Evolutionary conservation across 331 rosid genomes (phyloP), one percentile per base, ranked within the genome.

Genomic region (Dryas integrifolia): DNA sequence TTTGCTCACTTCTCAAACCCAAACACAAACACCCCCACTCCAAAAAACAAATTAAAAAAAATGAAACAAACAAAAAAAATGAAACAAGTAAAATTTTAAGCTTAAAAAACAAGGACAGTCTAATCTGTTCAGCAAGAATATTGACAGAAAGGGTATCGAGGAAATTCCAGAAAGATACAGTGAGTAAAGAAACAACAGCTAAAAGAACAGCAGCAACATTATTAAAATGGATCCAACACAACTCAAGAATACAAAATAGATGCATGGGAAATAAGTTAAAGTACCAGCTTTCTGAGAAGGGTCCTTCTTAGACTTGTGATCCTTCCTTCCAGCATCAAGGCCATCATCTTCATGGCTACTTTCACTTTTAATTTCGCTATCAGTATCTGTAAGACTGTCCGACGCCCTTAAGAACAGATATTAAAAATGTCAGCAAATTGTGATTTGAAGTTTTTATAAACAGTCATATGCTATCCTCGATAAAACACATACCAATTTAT

Each of bases 301-400:
- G 53, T 76, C 89, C 74, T 81, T 85, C 65, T 84, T 81, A 51
- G 48, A 77, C 72, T 83, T 88, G 52, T 49, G 79, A 66, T 76
- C 86, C 64, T 77, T 89, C 71, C 64, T 85, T 60, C 67, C 78
- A 57, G 51, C 69, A 73, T 73, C 88, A 69, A 71, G 69, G 59
- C 78, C 82, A 84, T 78, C 86, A 74, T 65, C 73, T 46, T 75
- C 90, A 69, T 88, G 79, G 77, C 75, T 65, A 62, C 73, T 76
- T 74, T 69, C 84, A 14, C 85, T 80, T 43, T 72, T 67, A 79
- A 79, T 85, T 73, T 85, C 95, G 67, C 85, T 84, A 38, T 85
- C 97, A n/a, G 98, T 76, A 80, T 89, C 91, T 7, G 90, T 69
- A 58, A 60, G 44, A 76, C 90, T 84, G 43, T 58, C 84, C 0